A percentile compares a stretch with the other conserved stretches of the same genome.
Evolutionary conservation across 257 asterid genomes (phyloP).

Genomic region (Datura wrightii): DNA sequence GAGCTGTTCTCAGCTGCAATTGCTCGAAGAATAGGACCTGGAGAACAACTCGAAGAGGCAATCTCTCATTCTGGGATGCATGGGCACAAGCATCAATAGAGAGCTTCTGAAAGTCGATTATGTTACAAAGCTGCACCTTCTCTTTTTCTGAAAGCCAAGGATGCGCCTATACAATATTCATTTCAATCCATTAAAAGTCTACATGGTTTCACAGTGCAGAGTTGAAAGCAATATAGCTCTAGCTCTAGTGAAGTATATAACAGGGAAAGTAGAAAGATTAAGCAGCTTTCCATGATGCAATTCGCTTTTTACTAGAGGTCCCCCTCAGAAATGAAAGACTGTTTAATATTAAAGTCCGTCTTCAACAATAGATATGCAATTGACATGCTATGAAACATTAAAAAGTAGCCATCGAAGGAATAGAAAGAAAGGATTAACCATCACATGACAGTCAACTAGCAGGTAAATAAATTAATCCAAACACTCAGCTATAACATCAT

Average conservation of each 20-base stretch:
- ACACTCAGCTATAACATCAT: conserved; percentile 14
- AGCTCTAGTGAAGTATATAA: neutral
- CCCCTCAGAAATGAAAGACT: neutral
- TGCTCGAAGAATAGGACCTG: conserved; percentile 97
- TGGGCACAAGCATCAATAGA: conserved; percentile 97
- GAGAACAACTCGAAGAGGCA: conserved; percentile 84
- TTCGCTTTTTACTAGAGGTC: neutral
- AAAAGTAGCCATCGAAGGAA: neutral
- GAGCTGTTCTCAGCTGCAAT: conserved; percentile 82
- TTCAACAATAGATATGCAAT: neutral
- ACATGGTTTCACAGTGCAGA: conserved; percentile 18
- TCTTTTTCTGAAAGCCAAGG: conserved; percentile 82
- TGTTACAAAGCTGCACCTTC: conserved; percentile 76
- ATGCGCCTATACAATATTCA: conserved; percentile 68
- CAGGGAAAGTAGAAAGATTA: neutral
- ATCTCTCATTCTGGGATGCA: conserved; percentile 90
- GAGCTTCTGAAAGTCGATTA: conserved; percentile 85
- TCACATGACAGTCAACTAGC: conserved; percentile 16
- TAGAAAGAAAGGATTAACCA: conserved; percentile 7
- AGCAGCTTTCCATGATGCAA: neutral
- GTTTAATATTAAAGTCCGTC: neutral
- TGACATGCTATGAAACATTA: neutral
- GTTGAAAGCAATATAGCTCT: neutral
- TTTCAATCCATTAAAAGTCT: conserved; percentile 28
- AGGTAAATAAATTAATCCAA: conserved; percentile 5